Conservation (phyloP, 176 grass and related monocot species). For the Bothriochloa decipiens region DNA sequence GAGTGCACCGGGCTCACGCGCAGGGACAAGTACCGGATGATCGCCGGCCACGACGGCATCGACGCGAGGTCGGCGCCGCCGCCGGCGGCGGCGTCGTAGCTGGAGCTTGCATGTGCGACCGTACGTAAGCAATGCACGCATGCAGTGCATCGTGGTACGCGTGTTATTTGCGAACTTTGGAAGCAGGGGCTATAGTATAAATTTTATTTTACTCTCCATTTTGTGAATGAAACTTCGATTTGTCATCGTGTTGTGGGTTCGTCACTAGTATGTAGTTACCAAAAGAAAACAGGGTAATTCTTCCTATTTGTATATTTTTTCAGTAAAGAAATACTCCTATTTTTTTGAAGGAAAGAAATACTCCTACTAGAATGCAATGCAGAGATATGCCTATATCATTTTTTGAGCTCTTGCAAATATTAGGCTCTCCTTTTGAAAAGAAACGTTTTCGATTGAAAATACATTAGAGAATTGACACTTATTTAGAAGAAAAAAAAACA, state of each 20-base stretch:
- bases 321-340: too few species aligned
- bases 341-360: background rate
- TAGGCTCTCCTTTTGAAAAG: too few species aligned
- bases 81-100: background rate
- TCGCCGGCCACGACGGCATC: constrained; percentile 52
- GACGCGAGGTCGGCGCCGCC: background rate
- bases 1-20: constrained; percentile 58
- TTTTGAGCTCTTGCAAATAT: too few species aligned
- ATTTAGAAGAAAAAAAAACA: too few species aligned
- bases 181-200: background rate
- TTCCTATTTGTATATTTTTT: too few species aligned
- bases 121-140: background rate
- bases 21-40: constrained; percentile 58
- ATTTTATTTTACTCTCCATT: background rate
- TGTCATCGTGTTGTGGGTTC: background rate
- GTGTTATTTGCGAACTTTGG: background rate
- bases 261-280: background rate
- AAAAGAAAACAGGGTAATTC: background rate
- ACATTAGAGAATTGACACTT: too few species aligned
- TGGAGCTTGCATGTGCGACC: background rate
- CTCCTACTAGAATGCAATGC: background rate
- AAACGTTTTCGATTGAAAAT: too few species aligned
- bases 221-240: background rate
- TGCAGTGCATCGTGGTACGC: background rate
- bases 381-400: too few species aligned